A percentile compares a stretch with the other conserved stretches of the same genome.
phyloP scores from a whole-genome alignment of 2,329 filamentous ascomycete genomes.

The Stagonosporopsis vannaccii region DNA sequence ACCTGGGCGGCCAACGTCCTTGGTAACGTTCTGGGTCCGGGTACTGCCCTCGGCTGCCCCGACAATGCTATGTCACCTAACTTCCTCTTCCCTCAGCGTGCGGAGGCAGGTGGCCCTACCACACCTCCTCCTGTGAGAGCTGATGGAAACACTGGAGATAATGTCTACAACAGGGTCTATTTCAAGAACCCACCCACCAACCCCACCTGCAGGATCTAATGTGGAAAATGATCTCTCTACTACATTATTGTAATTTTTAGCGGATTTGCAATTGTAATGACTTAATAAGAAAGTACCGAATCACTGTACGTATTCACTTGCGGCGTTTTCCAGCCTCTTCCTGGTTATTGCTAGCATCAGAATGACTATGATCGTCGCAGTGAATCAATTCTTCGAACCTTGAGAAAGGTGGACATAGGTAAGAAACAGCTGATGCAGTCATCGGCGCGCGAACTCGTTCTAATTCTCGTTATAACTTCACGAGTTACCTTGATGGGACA shows the following conservation, averaged over 20 bases:
- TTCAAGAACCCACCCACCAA: conserved; percentile 43
- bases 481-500: too few relatives aligned
- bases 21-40: conserved; percentile 30
- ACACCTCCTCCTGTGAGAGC: conserved; percentile 32
- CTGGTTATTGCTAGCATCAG: too few relatives aligned
- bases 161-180: conserved; percentile 48
- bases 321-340: rapidly evolving
- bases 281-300: neutral
- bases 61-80: conserved; percentile 34
- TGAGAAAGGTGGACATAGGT: too few relatives aligned
- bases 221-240: neutral
- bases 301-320: neutral
- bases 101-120: conserved; percentile 38
- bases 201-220: conserved; percentile 20
- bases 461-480: too few relatives aligned
- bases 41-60: conserved; percentile 46
- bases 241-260: neutral
- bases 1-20: conserved; percentile 44
- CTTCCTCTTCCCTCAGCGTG: conserved; percentile 40
- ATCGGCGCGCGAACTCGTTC: too few relatives aligned
- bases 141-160: conserved; percentile 41
- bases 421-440: too few relatives aligned
- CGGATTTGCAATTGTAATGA: neutral
- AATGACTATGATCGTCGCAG: too few relatives aligned
- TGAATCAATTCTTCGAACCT: too few relatives aligned